Percentiles rank a stretch among this genome's conserved stretches.
phyloP scores from a whole-genome alignment of 2,329 filamentous ascomycete species.

The Arthrobotrys sphaeroides region DNA sequence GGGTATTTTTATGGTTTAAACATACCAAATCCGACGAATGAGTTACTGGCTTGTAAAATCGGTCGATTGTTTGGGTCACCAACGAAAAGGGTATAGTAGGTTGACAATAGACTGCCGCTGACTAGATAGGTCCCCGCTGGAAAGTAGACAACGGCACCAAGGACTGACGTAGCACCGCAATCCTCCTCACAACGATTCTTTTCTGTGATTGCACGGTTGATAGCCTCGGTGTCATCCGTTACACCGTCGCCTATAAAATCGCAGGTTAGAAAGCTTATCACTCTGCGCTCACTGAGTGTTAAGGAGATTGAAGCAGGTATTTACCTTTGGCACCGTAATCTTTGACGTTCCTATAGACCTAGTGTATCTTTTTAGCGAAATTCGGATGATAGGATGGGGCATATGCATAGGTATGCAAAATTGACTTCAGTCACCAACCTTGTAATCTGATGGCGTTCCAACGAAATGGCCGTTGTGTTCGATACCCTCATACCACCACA shows the following conservation, averaged over 20 bases:
- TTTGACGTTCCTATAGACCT: constrained; percentile 65
- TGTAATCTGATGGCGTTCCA: not conserved
- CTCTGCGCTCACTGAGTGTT: not conserved
- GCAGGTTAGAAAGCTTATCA: constrained; percentile 59
- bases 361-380: constrained; percentile 52
- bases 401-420: not conserved
- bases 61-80: constrained; percentile 21
- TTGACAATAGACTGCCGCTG: constrained; percentile 30
- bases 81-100: constrained; percentile 56
- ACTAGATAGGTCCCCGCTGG: constrained; percentile 57
- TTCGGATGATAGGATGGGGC: constrained; percentile 50
- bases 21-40: constrained; percentile 90
- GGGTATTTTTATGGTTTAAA: too few species aligned
- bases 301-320: too few species aligned
- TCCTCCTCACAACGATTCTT: constrained; percentile 80
- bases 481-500: constrained; percentile 32
- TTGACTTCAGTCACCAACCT: not conserved
- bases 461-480: not conserved
- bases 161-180: constrained; percentile 64
- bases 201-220: constrained; percentile 68
- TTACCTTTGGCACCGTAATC: constrained; percentile 24
- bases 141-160: constrained; percentile 58
- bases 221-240: constrained; percentile 61
- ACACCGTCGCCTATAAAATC: constrained; percentile 67
- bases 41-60: constrained; percentile 68